Conservation (phyloP, 306 rosid species). For the Vigna unguiculata region DNA sequence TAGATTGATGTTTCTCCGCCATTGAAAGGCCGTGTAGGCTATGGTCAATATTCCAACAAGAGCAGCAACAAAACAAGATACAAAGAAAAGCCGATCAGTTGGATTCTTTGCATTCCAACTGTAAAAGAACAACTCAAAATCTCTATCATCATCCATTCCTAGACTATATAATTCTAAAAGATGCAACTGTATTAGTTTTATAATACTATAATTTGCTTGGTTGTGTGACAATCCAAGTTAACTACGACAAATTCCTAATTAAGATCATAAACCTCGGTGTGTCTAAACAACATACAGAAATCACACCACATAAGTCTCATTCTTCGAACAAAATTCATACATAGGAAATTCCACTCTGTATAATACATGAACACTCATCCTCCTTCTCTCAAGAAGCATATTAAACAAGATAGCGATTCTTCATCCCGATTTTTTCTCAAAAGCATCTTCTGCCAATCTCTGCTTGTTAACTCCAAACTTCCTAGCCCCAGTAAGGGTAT, state of each 20-base stretch:
- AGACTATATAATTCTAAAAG: constrained; percentile 30
- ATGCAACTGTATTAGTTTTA: constrained; percentile 22
- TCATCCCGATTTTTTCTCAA: constrained; percentile 33
- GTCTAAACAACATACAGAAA: constrained; percentile 21
- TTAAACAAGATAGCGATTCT: constrained; percentile 20
- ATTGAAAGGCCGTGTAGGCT: constrained; percentile 91
- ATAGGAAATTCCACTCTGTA: constrained; percentile 22
- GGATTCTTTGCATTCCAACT: constrained; percentile 87
- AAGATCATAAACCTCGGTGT: constrained; percentile 29
- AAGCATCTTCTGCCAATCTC: constrained; percentile 34
- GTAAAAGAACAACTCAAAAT: constrained; percentile 68
- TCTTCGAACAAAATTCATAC: constrained; percentile 22
- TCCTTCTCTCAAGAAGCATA: constrained; percentile 32
- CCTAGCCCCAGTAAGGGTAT: not conserved
- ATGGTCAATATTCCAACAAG: constrained; percentile 89
- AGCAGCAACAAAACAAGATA: constrained; percentile 77
- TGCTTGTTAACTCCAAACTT: constrained; percentile 12
- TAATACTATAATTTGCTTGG: constrained; percentile 32
- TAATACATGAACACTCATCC: constrained; percentile 44
- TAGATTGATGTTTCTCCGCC: constrained; percentile 95
- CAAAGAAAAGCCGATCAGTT: constrained; percentile 71
- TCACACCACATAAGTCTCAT: constrained; percentile 23
- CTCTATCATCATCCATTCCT: constrained; percentile 81
- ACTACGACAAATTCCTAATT: constrained; percentile 16
- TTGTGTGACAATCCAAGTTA: constrained; percentile 37